Evolutionary conservation across 345 rosid species (phyloP).

Genomic region (Populus ilicifolia): DNA sequence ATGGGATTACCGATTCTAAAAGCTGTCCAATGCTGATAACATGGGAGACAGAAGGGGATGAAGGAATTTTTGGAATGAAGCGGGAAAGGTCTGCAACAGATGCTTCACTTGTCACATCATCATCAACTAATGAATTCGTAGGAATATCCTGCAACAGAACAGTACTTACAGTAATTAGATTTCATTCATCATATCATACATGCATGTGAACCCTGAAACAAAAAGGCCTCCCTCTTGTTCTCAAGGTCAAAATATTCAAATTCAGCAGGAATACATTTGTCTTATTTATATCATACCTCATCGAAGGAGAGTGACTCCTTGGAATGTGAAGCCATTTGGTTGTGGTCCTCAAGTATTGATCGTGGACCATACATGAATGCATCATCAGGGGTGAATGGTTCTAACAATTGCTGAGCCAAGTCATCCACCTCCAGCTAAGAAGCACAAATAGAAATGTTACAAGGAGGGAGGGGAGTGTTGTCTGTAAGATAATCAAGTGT

Average conservation of each 20-base stretch:
- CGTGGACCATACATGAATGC: conserved; percentile 65
- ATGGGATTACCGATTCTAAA: conserved; percentile 69
- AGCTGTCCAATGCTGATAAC: conserved; percentile 87
- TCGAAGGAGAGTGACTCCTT: conserved; percentile 80
- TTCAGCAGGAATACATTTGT: neutral
- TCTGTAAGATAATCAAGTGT: neutral
- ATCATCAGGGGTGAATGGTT: conserved; percentile 86
- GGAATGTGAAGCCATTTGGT: conserved; percentile 44
- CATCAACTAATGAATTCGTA: conserved; percentile 46
- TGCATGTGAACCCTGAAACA: neutral
- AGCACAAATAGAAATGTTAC: conserved; percentile 11
- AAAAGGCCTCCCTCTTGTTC: neutral
- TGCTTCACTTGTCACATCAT: conserved; percentile 70
- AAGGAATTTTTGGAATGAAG: conserved; percentile 51
- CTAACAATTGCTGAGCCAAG: conserved; percentile 57
- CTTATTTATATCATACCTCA: conserved; percentile 46
- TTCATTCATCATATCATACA: neutral
- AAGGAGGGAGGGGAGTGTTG: neutral
- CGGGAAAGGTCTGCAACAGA: conserved; percentile 53
- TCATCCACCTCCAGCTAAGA: conserved; percentile 60
- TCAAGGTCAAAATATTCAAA: neutral
- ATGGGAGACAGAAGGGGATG: conserved; percentile 62
- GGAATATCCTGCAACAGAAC: conserved; percentile 52
- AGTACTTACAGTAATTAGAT: neutral
- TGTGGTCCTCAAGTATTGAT: conserved; percentile 42